Percentiles rank a stretch among this genome's conserved stretches.
These are phyloP conservation scores for Vitis amurensis DNA, from an alignment of 164 flowering plant species.

Conservation along the genomic window DNA sequence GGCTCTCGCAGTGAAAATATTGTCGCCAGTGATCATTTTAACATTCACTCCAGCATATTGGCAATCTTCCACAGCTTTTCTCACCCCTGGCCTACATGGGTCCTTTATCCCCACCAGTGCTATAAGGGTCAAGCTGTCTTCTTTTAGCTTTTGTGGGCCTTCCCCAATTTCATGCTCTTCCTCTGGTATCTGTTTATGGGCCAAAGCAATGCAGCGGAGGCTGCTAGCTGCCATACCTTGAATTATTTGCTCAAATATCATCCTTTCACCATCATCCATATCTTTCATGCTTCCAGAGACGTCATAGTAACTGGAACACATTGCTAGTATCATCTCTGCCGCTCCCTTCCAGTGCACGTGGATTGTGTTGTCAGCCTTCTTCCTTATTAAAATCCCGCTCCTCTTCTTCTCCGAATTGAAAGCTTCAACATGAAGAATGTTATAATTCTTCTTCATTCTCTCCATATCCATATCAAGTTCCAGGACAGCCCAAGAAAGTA, in stretches of 20 bases:
- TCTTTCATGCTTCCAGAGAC: conserved; percentile 25
- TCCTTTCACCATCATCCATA: conserved; percentile 22
- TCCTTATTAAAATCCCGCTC: conserved; percentile 43
- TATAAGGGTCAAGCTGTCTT: conserved; percentile 35
- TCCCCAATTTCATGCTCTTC: conserved; percentile 5
- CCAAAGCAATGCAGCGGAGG: conserved; percentile 68
- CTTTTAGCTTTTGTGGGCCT: conserved; percentile 16
- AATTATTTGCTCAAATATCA: conserved; percentile 34
- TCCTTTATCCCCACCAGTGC: conserved; percentile 61
- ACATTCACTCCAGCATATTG: conserved; percentile 50
- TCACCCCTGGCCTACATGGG: conserved; percentile 60
- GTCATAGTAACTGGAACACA: conserved; percentile 52
- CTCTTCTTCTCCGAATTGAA: conserved; percentile 65
- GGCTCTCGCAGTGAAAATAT: conserved; percentile 59
- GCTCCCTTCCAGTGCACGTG: conserved; percentile 74
- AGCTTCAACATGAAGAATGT: conserved; percentile 46
- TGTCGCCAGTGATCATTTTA: conserved; percentile 72
- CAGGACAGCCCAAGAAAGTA: conserved; percentile 56
- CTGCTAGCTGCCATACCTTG: conserved; percentile 65
- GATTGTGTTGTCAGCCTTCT: conserved; percentile 17
- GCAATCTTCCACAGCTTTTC: conserved; percentile 49
- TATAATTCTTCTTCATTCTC: conserved; percentile 19
- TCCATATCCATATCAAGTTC: conserved; percentile 43
- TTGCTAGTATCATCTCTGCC: conserved; percentile 57
- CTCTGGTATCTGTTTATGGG: conserved; percentile 30